Conservation (phyloP, 768 basidiomycete species). For the Leucocoprinus birnbaumii region DNA sequence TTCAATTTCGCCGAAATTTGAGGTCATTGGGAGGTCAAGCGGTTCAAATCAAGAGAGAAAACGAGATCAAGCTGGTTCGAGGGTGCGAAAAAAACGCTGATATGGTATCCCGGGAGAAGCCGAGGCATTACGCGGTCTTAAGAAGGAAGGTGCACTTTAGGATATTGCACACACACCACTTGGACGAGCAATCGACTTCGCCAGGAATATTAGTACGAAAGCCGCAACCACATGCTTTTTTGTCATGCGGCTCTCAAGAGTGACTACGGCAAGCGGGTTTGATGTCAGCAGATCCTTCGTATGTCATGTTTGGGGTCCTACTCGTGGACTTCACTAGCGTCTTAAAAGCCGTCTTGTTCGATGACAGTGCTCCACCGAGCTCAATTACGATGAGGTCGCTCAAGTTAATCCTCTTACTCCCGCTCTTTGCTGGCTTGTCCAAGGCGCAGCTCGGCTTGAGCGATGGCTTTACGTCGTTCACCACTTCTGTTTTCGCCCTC, state of each 20-base stretch:
- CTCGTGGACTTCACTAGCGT: background rate
- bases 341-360: background rate
- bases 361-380: background rate
- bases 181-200: background rate
- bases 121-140: too few species aligned
- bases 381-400: slow-evolving; percentile 2
- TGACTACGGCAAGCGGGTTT: background rate
- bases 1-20: too few species aligned
- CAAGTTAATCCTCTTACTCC: background rate
- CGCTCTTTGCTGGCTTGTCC: slow-evolving; percentile 1
- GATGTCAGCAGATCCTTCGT: slow-evolving; percentile 5
- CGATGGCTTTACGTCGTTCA: slow-evolving; percentile 46
- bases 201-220: background rate
- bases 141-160: too few species aligned
- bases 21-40: too few species aligned
- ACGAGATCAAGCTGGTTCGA: too few species aligned
- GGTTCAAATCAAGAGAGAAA: too few species aligned
- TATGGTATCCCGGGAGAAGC: too few species aligned
- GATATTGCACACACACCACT: too few species aligned
- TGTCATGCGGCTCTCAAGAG: slow-evolving; percentile 7
- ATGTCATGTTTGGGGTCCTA: background rate
- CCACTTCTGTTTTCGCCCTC: slow-evolving; percentile 39
- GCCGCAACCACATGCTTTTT: background rate
- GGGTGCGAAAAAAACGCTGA: too few species aligned
- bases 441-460: slow-evolving; percentile 32